A percentile compares a stretch with the other conserved stretches of the same genome.
phyloP scores from a whole-genome alignment of 2,329 filamentous ascomycete species.

The Aspergillus pseudonomiae region DNA sequence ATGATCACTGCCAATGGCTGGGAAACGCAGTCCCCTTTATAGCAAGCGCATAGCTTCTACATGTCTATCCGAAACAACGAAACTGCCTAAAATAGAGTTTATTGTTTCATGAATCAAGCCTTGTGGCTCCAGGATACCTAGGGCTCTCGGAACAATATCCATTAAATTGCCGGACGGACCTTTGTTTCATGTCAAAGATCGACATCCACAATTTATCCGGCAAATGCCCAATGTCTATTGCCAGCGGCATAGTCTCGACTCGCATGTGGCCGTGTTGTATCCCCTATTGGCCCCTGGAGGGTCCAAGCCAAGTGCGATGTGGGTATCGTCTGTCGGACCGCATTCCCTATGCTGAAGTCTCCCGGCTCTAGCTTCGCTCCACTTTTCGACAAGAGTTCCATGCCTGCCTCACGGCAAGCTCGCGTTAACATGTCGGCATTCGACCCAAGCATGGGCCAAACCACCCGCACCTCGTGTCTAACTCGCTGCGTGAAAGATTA shows the following conservation, averaged over 20 bases:
- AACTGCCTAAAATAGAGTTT: not conserved
- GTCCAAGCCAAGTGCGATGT: not conserved
- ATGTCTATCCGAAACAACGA: not conserved
- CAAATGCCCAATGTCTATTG: not conserved
- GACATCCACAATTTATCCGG: not conserved
- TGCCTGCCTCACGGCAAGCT: not conserved
- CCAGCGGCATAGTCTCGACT: not conserved
- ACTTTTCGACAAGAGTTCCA: not conserved
- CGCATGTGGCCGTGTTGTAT: not conserved
- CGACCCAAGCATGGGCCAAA: not conserved
- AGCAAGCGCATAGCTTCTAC: not conserved
- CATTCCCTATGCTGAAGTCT: not conserved
- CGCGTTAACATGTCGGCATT: too few species aligned
- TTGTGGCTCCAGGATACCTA: not conserved
- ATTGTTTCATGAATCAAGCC: not conserved
- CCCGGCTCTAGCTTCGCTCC: not conserved
- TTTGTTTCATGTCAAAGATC: not conserved
- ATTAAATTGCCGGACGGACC: not conserved
- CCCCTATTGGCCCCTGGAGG: not conserved
- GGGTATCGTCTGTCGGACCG: not conserved
- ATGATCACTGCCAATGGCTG: not conserved
- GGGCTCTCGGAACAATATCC: not conserved
- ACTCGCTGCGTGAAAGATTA: not conserved
- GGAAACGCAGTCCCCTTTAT: not conserved
- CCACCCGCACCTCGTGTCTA: not conserved